Evolutionary conservation across 1,139 yeast species (phyloP), one percentile per base, ranked within the genome.

Genomic region (Yamadazyma triangularis): DNA sequence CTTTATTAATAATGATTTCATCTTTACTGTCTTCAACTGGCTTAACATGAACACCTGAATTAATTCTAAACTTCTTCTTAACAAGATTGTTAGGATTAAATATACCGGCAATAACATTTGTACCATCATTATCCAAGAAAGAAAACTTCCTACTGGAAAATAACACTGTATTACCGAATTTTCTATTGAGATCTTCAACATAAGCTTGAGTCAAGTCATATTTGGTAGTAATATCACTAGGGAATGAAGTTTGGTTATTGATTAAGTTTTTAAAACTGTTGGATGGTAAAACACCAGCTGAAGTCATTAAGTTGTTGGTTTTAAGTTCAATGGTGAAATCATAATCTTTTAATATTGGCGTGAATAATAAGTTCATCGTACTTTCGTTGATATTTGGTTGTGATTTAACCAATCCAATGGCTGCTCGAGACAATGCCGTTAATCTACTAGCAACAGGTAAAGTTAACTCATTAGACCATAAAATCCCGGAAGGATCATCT

Each of bases 381-480:
- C 66, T 59, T 21, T 65, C 63, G 35, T 59, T 60, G 13, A 76
- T 42, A n/a, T n/a, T n/a, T 2, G 77, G 80, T 18, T 53, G 50
- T 2, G 48, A 49, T 32, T 66, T 70, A 13, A 82, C 52, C 36
- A 82, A 52, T 22, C 70, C 70, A 27, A 73, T 60, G 0, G 93
- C 91, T 20, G 83, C 88, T 44, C 88, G 76, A 1, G 96, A 77
- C 39, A 91, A 70, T 0, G 95, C 91, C 0, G 97, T 89, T 41
- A 89, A 62, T 60, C 98, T 77, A 14, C 89, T 73, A 2, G 95
- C 89, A 35, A 88, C 79, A 8, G 95, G 89, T 32, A 87, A 65
- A 11, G 82, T 77, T 25, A 80, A 60, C 32, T 73, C 73, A 40
- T 76, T 73, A 3, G 95, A 77, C 91, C 95, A 91, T 37, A 84